Evolutionary conservation across 2,329 filamentous ascomycete species (phyloP).

Genomic region (Colletotrichum sp.): DNA sequence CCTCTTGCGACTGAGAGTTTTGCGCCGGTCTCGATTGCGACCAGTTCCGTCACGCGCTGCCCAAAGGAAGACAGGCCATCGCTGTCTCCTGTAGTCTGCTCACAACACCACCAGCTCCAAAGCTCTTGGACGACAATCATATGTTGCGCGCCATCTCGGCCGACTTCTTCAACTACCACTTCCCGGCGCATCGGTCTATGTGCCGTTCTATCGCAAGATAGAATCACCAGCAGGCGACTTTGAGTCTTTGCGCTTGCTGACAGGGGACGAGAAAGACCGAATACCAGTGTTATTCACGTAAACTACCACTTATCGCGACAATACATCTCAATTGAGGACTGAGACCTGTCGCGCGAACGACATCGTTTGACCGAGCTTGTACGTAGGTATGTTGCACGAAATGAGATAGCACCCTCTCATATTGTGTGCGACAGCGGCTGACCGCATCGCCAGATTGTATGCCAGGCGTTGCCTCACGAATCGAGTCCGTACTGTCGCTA

Average conservation of each 20-base stretch:
- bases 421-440: background rate
- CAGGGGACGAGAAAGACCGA: slow-evolving; percentile 63
- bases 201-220: slow-evolving; percentile 45
- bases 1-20: background rate
- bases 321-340: background rate
- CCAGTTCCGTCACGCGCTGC: background rate
- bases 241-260: slow-evolving; percentile 71
- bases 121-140: background rate
- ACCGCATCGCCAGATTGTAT: slow-evolving; percentile 13
- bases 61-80: background rate
- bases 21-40: background rate
- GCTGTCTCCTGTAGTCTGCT: background rate
- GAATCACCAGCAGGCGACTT: slow-evolving; percentile 63
- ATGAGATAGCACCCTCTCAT: background rate
- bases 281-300: slow-evolving; percentile 6
- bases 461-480: background rate
- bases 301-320: background rate
- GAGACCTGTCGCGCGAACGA: background rate
- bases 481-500: slow-evolving; percentile 18
- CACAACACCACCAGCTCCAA: background rate
- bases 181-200: slow-evolving; percentile 47
- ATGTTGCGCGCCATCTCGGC: slow-evolving; percentile 12
- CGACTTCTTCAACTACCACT: slow-evolving; percentile 21
- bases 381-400: background rate
- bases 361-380: background rate